phyloP scores from a whole-genome alignment of 139 green algal genomes.

The Mesostigma viride region DNA sequence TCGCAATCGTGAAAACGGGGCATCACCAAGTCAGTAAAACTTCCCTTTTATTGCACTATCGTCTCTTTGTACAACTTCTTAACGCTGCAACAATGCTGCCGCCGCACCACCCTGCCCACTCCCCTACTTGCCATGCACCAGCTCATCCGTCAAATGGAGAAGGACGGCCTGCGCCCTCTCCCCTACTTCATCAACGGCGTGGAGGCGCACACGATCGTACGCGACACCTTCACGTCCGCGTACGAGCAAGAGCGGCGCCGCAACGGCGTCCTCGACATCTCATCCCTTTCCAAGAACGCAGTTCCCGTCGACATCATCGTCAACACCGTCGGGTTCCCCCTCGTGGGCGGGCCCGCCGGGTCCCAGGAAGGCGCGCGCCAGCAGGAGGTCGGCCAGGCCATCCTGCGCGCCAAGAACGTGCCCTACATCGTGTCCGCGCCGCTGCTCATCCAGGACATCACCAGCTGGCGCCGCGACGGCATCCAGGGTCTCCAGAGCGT shows the following conservation, averaged over 20 bases:
- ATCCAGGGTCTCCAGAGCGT: constrained; percentile 76
- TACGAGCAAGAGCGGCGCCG: constrained; percentile 40
- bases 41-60: too few species aligned
- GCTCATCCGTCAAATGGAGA: constrained; percentile 30
- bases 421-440: constrained; percentile 89
- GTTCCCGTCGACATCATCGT: constrained; percentile 73
- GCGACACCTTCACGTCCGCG: constrained; percentile 65
- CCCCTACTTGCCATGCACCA: too few species aligned
- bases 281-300: constrained; percentile 18
- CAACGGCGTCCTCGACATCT: constrained; percentile 5
- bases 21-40: too few species aligned
- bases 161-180: constrained; percentile 28
- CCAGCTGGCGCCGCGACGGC: constrained; percentile 51
- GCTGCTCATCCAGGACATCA: constrained; percentile 83
- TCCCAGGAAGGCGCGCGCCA: constrained; percentile 78
- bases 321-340: constrained; percentile 60
- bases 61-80: too few species aligned
- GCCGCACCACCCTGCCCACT: too few species aligned
- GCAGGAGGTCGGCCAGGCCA: constrained; percentile 58
- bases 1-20: too few species aligned
- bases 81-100: too few species aligned
- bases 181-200: constrained; percentile 87
- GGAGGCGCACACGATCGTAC: constrained; percentile 87
- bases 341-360: constrained; percentile 86
- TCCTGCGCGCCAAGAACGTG: constrained; percentile 84